These are phyloP conservation scores for Nadsonia commutata DNA, from an alignment of 1,139 yeast species.

Conservation along the genomic window DNA sequence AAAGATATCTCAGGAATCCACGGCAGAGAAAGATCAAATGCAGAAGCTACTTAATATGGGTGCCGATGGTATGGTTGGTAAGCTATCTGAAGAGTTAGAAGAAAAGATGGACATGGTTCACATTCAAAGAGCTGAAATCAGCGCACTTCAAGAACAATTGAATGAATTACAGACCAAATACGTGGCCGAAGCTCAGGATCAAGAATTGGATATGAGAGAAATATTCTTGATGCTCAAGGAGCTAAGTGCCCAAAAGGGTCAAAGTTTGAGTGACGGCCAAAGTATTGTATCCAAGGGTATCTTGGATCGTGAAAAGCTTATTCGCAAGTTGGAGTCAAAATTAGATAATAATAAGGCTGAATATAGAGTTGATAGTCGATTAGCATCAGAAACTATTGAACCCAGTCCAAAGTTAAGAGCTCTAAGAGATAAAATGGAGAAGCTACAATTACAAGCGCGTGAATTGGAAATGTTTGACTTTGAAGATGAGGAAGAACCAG, in stretches of 20 bases:
- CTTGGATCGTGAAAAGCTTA: conserved; percentile 26
- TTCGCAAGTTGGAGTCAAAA: conserved; percentile 37
- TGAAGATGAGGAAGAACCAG: conserved; percentile 16
- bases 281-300: conserved; percentile 14
- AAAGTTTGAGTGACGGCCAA: conserved; percentile 28
- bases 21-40: conserved; percentile 74
- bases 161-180: conserved; percentile 56
- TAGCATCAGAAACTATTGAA: conserved; percentile 37
- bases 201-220: conserved; percentile 80
- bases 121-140: conserved; percentile 54
- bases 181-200: conserved; percentile 65
- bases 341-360: conserved; percentile 51
- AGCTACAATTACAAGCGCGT: conserved; percentile 69
- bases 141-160: conserved; percentile 48
- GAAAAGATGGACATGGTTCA: conserved; percentile 60
- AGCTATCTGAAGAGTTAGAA: conserved; percentile 48
- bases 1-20: conserved; percentile 61
- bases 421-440: conserved; percentile 74
- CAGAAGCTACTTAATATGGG: conserved; percentile 63
- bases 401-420: conserved; percentile 66
- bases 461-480: conserved; percentile 80
- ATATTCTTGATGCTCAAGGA: conserved; percentile 50
- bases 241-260: conserved; percentile 15
- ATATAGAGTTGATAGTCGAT: conserved; percentile 36
- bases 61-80: conserved; percentile 70